Percentiles rank a stretch among this genome's conserved stretches.
Conservation (phyloP, 352 stramenopile species). For the Blastocystis sp. region DNA sequence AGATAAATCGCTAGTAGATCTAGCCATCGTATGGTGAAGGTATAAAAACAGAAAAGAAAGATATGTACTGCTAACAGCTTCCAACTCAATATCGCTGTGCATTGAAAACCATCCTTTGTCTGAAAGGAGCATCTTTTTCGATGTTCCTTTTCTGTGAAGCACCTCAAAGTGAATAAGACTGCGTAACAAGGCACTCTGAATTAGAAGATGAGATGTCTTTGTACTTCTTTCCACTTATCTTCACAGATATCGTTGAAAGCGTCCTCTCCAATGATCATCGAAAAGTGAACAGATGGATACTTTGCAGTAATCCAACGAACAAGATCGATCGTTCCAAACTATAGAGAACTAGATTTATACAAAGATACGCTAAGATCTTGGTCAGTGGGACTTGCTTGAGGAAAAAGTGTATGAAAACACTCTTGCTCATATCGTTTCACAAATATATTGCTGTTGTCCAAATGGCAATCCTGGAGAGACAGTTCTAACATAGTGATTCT, state of each 20-base stretch:
- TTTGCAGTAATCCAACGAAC: conserved; percentile 67
- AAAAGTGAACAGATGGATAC: conserved; percentile 70
- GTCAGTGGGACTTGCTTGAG: conserved; percentile 71
- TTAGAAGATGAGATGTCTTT: background rate
- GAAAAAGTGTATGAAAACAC: conserved; percentile 29
- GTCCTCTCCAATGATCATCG: conserved; percentile 74
- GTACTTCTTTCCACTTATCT: conserved; percentile 74
- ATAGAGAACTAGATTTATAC: conserved; percentile 62
- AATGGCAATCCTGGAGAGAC: conserved; percentile 64
- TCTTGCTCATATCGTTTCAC: conserved; percentile 48
- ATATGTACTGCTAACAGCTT: conserved; percentile 15
- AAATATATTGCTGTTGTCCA: conserved; percentile 5
- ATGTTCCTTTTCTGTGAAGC: background rate
- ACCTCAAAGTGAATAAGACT: conserved; percentile 25
- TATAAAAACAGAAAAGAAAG: background rate
- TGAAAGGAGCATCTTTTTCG: background rate
- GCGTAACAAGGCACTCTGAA: background rate
- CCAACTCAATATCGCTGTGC: background rate
- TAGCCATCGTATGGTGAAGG: background rate
- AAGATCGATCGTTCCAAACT: conserved; percentile 75
- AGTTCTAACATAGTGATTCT: conserved; percentile 70
- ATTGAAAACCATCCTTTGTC: background rate
- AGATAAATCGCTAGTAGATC: background rate
- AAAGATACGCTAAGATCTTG: conserved; percentile 59
- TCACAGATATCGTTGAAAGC: conserved; percentile 74